Evolutionary conservation across 1,284 basidiomycete genomes (phyloP).

Genomic region (Rhodotorula mucilaginosa): DNA sequence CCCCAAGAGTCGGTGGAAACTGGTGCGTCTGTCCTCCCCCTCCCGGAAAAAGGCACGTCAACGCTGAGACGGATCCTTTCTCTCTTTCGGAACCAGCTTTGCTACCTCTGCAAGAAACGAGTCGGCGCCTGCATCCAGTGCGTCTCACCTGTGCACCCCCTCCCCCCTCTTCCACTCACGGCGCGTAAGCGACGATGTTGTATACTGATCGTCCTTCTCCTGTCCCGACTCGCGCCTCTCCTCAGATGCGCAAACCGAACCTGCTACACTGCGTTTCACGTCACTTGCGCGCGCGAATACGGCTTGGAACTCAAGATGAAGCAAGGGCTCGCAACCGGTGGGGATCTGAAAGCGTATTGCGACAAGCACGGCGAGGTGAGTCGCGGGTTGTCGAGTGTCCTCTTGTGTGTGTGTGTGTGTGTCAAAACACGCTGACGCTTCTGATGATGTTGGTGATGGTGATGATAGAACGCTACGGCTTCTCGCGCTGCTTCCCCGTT

Average conservation of each 20-base stretch:
- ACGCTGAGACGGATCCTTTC: background rate
- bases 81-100: slow-evolving; percentile 59
- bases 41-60: no score
- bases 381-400: background rate
- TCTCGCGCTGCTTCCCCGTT: background rate
- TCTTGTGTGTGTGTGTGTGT: no score
- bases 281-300: slow-evolving; percentile 86
- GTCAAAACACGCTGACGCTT: background rate
- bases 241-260: slow-evolving; percentile 72
- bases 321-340: slow-evolving; percentile 38
- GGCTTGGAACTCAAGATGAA: slow-evolving; percentile 61
- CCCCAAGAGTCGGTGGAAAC: slow-evolving; percentile 87
- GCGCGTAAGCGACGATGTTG: background rate
- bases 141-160: background rate
- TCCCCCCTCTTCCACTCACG: no score
- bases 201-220: background rate
- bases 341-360: slow-evolving; percentile 70
- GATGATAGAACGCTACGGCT: background rate
- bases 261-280: slow-evolving; percentile 92
- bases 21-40: slow-evolving; percentile 59
- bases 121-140: slow-evolving; percentile 89
- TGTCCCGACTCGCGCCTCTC: background rate
- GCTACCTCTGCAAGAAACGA: slow-evolving; percentile 76
- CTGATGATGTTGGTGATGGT: background rate
- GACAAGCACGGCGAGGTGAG: slow-evolving; percentile 84